Evolutionary conservation across 768 basidiomycete species (phyloP), one percentile per base, ranked within the genome.

Genomic region (Tricholoma terreum): DNA sequence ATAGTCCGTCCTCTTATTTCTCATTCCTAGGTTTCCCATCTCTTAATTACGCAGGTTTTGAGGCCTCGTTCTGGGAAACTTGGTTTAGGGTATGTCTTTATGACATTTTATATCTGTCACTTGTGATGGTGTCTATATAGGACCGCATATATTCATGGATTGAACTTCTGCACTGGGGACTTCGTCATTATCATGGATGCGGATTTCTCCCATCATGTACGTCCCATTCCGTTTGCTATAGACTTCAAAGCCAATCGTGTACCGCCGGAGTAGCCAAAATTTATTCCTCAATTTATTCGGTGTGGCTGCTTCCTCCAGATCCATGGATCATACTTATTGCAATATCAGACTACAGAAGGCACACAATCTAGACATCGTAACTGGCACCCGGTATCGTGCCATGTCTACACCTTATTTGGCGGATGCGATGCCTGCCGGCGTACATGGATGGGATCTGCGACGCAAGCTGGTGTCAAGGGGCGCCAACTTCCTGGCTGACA

Each of bases 131-230:
- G 50, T 52, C 27, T 45, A 15, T 35, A 75, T 60, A 94, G 92
- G 55, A 94, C 94, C 19, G 94, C 94, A 33, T 96, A 96, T 68
- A 90, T 95, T 35, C 90, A 96, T 67, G 94, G 94, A 11, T 77
- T 96, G 49, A 87, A 92, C 63, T 95, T 90, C 71, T 89, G 88
- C 63, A 87, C 87, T 0, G 94, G 94, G 8, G 91, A 92, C 72
- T 96, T 94, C 74, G 92, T 94, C 19, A 91, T 95, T 67, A 95
- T 96, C 69, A 96, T 96, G 94, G 94, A 96, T 65, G 94, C 94
- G 51, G 94, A 96, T 74, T 94, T 96, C 72, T 94, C 92, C 5
- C 94, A 96, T 67, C 94, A 96, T 63, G 93, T 93, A 73, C 45
- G 89, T 74, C 17, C 3, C 35, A 17, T 42, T 56, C 24, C 15